Evolutionary conservation across 2,329 filamentous ascomycete species (phyloP).

Genomic region (Xylariomycetidae sp.): DNA sequence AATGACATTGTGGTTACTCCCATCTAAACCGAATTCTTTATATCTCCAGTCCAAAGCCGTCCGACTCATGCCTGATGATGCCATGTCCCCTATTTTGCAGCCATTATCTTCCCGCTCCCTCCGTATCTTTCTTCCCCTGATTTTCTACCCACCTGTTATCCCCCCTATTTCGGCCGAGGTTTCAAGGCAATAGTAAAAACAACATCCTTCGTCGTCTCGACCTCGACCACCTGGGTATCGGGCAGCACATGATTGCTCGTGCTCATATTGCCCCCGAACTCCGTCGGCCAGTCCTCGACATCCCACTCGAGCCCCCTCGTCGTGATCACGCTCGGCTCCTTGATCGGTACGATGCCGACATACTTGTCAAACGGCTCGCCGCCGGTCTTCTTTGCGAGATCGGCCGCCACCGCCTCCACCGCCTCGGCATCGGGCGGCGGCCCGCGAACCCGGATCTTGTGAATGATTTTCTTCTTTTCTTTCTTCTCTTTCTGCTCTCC

Average conservation of each 20-base stretch:
- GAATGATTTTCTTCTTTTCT: too few relatives aligned
- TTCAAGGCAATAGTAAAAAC: slow-evolving; percentile 70
- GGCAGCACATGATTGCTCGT: slow-evolving; percentile 74
- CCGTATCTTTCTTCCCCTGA: too few relatives aligned
- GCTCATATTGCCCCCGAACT: slow-evolving; percentile 68
- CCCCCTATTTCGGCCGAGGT: too few relatives aligned
- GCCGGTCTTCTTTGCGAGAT: slow-evolving; percentile 8
- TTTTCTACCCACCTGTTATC: too few relatives aligned
- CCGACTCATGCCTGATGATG: too few relatives aligned
- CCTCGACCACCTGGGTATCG: slow-evolving; percentile 53
- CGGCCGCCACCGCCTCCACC: background rate
- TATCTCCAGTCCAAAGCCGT: too few relatives aligned
- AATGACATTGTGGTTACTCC: too few relatives aligned
- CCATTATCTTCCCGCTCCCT: too few relatives aligned
- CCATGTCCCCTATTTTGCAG: too few relatives aligned
- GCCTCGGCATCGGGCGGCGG: slow-evolving; percentile 7
- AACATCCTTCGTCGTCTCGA: slow-evolving; percentile 60
- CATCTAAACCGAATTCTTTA: too few relatives aligned
- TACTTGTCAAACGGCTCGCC: slow-evolving; percentile 64
- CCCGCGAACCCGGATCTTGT: slow-evolving; percentile 62
- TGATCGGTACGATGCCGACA: slow-evolving; percentile 81
- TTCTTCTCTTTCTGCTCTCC: too few relatives aligned
- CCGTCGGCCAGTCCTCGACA: slow-evolving; percentile 73
- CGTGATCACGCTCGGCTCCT: slow-evolving; percentile 71
- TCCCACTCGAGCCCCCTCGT: slow-evolving; percentile 89